phyloP scores from a whole-genome alignment of 2,329 filamentous ascomycete genomes.

The Lojkania enalia region DNA sequence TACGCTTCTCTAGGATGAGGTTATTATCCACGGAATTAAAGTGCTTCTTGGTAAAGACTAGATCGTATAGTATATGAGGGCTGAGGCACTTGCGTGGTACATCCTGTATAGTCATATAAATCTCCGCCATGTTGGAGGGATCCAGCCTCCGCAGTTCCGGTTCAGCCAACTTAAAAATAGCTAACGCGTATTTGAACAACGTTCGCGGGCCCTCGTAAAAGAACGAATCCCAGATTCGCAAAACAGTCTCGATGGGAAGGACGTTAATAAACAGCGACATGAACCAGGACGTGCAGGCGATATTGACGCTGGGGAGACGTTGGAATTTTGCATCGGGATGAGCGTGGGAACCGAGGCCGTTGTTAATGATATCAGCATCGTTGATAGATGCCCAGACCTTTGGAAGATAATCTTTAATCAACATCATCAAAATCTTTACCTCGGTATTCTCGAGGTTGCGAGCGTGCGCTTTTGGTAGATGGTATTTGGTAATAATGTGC shows the following conservation, averaged over 20 bases:
- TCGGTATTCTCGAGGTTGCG: constrained; percentile 91
- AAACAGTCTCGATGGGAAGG: constrained; percentile 84
- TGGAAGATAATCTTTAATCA: constrained; percentile 80
- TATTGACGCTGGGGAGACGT: constrained; percentile 81
- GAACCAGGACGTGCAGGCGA: constrained; percentile 95
- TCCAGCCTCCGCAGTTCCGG: constrained; percentile 72
- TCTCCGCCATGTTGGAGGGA: constrained; percentile 80
- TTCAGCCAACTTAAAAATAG: constrained; percentile 89
- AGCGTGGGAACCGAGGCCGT: constrained; percentile 36
- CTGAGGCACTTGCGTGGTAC: constrained; percentile 81
- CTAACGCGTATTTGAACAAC: constrained; percentile 85
- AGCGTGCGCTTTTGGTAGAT: constrained; percentile 90
- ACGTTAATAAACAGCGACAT: constrained; percentile 97
- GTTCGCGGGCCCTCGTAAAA: constrained; percentile 96
- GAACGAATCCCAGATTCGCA: constrained; percentile 93
- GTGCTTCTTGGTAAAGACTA: constrained; percentile 78
- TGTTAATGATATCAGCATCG: constrained; percentile 62
- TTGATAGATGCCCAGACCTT: constrained; percentile 86
- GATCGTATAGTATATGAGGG: constrained; percentile 78
- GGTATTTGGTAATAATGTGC: constrained; percentile 85
- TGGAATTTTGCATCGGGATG: constrained; percentile 42
- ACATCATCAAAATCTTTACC: constrained; percentile 87
- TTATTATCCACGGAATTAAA: constrained; percentile 82
- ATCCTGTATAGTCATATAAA: constrained; percentile 90
- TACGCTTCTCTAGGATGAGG: constrained; percentile 73